Evolutionary conservation across 2,329 filamentous ascomycete species (phyloP), one percentile per base, ranked within the genome.

Genomic region (Trichoderma endophyticum): DNA sequence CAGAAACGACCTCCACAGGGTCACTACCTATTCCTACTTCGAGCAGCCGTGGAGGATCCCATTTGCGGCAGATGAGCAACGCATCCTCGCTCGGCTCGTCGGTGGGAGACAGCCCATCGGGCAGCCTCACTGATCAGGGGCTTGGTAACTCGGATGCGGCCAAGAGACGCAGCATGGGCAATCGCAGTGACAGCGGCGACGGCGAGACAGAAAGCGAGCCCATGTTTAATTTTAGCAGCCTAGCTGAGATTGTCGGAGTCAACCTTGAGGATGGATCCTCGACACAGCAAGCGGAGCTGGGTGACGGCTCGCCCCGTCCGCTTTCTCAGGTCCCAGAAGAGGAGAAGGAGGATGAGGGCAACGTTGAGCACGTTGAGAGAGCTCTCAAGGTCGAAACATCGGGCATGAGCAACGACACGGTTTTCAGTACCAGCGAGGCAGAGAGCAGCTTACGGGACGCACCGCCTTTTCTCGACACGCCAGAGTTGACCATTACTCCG

Each of bases 201-300:
- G 81, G 84, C 7, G 86, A 87, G 28, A 83, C 86, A 5, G 84
- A 86, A 15, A 75, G 84, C 70, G 95, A 98, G 78, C 89, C 94
- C 3, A 90, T 97, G 88, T 96, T 97, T 82, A 98, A 97, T 80
- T 98, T 98, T 79, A 87, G 90, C 71, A 97, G 94, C 76, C 83
- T 98, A 26, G 93, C 93, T 2, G 93, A 93, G 73, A 93, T 97
- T 80, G 93, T 98, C 34, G 93, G 91, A 0, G 89, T 89, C 8
- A 85, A 88, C 61, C 82, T 89, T 39, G 87, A 89, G 57, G 80
- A 85, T 51, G 84, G 75, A 8, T 73, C 84, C 1, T 78, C 78
- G 70, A 59, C 74, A 69, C 74, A 79, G 59, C 77, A 81, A 51
- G 75, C 76, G 0, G 77, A 79, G 15, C 73, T 76, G 12, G 72